phyloP scores from a whole-genome alignment of 2,329 filamentous ascomycete species.

The Colletotrichum phormii region DNA sequence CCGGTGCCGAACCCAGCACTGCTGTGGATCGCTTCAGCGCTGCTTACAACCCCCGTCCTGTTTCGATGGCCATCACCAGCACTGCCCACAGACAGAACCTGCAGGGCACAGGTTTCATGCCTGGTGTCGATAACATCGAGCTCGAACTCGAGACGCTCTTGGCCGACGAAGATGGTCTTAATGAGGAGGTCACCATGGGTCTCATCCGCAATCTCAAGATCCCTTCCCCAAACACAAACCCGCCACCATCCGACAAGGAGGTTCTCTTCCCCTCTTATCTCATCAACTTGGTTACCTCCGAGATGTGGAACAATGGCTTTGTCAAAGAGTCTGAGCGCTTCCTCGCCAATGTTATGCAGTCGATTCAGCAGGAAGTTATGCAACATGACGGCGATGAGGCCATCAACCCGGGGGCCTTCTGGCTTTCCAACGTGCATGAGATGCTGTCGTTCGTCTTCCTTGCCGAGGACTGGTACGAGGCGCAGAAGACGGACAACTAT shows the following conservation, averaged over 20 bases:
- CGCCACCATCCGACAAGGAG: slow-evolving; percentile 96
- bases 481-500: slow-evolving; percentile 99
- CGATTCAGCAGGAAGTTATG: slow-evolving; percentile 99
- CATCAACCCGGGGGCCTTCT: slow-evolving; percentile 97
- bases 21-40: slow-evolving; percentile 91
- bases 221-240: slow-evolving; percentile 85
- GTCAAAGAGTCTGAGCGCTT: slow-evolving; percentile 99
- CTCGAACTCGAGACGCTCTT: slow-evolving; percentile 93
- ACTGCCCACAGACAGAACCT: slow-evolving; percentile 76
- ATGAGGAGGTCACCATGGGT: slow-evolving; percentile 96
- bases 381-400: slow-evolving; percentile 97
- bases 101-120: slow-evolving; percentile 81
- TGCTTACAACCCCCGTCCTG: slow-evolving; percentile 92
- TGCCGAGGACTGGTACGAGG: slow-evolving; percentile 99
- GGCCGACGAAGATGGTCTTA: slow-evolving; percentile 93
- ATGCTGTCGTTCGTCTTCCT: slow-evolving; percentile 99
- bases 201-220: slow-evolving; percentile 98
- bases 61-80: slow-evolving; percentile 90
- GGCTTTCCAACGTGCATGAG: slow-evolving; percentile 98
- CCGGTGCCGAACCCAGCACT: slow-evolving; percentile 82
- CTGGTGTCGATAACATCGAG: slow-evolving; percentile 90
- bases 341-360: slow-evolving; percentile 99
- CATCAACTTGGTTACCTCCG: slow-evolving; percentile 98
- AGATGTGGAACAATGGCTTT: slow-evolving; percentile 99
- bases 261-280: slow-evolving; percentile 98